These are phyloP conservation scores for Fusarium clavum DNA, from an alignment of 2,329 filamentous ascomycete genomes.

Conservation along the genomic window DNA sequence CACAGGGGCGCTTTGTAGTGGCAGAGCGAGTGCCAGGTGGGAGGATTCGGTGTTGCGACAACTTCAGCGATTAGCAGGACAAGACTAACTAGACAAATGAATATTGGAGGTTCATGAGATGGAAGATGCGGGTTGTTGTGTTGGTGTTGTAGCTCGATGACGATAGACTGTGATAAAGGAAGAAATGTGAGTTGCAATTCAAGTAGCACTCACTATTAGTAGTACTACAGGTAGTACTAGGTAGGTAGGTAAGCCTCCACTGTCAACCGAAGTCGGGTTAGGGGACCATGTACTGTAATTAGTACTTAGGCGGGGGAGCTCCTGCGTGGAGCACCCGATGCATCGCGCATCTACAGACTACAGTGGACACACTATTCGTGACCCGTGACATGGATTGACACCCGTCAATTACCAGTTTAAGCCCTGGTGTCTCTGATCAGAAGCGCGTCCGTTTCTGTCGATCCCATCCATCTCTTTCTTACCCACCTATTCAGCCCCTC, in stretches of 20 bases:
- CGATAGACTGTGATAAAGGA: conserved; percentile 24
- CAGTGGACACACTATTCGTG: conserved; percentile 2
- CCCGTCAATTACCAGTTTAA: conserved; percentile 2
- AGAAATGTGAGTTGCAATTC: neutral
- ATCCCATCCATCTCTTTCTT: conserved; percentile 1
- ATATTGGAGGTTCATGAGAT: neutral
- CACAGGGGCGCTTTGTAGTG: conserved; percentile 9
- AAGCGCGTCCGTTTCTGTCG: conserved; percentile 16
- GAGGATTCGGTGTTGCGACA: neutral
- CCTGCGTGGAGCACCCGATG: conserved; percentile 9
- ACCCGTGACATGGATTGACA: conserved; percentile 35
- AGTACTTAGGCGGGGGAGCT: conserved; percentile 32
- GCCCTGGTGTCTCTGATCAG: conserved; percentile 10
- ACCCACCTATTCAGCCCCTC: conserved; percentile 20
- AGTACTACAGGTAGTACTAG: no score
- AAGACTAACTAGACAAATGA: neutral
- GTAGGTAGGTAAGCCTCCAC: neutral
- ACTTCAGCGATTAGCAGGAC: neutral
- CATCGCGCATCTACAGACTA: neutral
- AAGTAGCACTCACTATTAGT: neutral
- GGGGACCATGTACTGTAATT: neutral
- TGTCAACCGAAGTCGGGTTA: neutral
- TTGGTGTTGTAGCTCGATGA: conserved; percentile 37
- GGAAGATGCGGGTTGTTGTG: conserved; percentile 22
- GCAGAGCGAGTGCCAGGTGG: neutral